Conservation (phyloP, 805 yeast species). For the Yarrowia porcina region DNA sequence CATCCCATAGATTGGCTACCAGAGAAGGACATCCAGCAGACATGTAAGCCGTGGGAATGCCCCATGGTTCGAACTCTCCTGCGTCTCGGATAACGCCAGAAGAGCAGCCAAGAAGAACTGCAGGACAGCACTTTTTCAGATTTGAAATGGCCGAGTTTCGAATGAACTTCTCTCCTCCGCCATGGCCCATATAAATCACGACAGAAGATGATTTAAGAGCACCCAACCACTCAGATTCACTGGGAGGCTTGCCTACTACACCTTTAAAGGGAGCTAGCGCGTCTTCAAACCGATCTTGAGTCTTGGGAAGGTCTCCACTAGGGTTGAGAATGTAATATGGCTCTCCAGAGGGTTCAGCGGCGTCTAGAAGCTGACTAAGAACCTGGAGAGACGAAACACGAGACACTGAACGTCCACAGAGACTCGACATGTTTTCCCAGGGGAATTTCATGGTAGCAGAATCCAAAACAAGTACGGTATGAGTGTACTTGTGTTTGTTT, state of each 20-base stretch:
- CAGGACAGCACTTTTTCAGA: slow-evolving; percentile 40
- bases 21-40: slow-evolving; percentile 80
- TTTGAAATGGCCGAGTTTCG: slow-evolving; percentile 52
- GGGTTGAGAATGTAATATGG: slow-evolving; percentile 75
- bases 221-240: slow-evolving; percentile 49
- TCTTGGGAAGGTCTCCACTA: slow-evolving; percentile 65
- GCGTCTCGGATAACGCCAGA: slow-evolving; percentile 63
- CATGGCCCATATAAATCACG: slow-evolving; percentile 87
- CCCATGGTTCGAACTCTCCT: slow-evolving; percentile 67
- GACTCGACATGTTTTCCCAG: slow-evolving; percentile 76
- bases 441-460: slow-evolving; percentile 68
- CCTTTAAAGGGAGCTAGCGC: slow-evolving; percentile 45
- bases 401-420: slow-evolving; percentile 57
- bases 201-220: slow-evolving; percentile 47
- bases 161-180: slow-evolving; percentile 88
- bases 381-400: slow-evolving; percentile 67
- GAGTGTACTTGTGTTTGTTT: slow-evolving; percentile 39
- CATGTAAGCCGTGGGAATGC: slow-evolving; percentile 73
- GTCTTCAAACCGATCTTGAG: slow-evolving; percentile 48
- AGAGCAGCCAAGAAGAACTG: slow-evolving; percentile 80
- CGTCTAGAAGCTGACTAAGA: slow-evolving; percentile 46
- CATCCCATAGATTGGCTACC: slow-evolving; percentile 91
- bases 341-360: background rate
- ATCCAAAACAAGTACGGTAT: slow-evolving; percentile 68
- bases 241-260: slow-evolving; percentile 52